These are phyloP conservation scores for Tuber borchii DNA, from an alignment of 495 filamentous ascomycete genomes.

Conservation along the genomic window DNA sequence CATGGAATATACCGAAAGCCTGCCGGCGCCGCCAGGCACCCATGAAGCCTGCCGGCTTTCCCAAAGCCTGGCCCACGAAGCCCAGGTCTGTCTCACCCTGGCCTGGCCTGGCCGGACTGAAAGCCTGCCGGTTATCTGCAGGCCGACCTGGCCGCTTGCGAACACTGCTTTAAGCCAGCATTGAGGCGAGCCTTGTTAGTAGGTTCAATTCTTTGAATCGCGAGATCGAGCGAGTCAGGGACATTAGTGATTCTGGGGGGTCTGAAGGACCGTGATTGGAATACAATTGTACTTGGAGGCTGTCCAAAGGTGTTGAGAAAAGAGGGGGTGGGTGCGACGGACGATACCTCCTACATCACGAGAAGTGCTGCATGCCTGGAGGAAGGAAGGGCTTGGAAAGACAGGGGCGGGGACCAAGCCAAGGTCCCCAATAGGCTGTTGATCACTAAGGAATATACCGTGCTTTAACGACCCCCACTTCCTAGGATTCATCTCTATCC, in stretches of 20 bases:
- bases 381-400: too few relatives aligned
- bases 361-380: too few relatives aligned
- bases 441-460: neutral
- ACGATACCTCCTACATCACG: neutral
- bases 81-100: too few relatives aligned
- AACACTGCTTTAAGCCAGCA: neutral
- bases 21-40: too few relatives aligned
- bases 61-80: too few relatives aligned
- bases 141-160: too few relatives aligned
- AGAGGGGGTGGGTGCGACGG: neutral
- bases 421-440: neutral
- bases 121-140: too few relatives aligned
- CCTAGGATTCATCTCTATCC: neutral
- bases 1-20: too few relatives aligned
- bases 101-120: too few relatives aligned
- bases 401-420: neutral
- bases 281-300: neutral
- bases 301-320: neutral
- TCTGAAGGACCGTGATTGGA: neutral
- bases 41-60: too few relatives aligned
- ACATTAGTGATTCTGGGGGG: neutral
- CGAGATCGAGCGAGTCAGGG: neutral
- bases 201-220: neutral
- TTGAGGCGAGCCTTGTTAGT: neutral
- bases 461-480: neutral